These are phyloP conservation scores for Aspergillus leporis DNA, from an alignment of 495 filamentous ascomycete genomes.

Conservation along the genomic window DNA sequence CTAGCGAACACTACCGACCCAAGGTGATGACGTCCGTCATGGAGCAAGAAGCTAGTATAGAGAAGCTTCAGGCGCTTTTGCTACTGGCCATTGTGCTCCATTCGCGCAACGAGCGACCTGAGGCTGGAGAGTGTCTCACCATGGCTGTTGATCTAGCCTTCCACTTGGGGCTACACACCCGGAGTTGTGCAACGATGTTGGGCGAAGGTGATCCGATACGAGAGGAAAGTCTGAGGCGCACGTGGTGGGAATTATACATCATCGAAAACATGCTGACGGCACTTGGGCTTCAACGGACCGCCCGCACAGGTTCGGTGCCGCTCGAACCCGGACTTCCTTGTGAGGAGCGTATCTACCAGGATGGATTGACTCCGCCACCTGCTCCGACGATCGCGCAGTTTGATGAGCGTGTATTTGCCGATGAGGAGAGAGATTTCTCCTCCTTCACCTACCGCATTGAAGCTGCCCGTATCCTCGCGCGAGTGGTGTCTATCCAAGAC, in stretches of 20 bases:
- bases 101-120: conserved; percentile 66
- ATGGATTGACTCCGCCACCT: conserved; percentile 38
- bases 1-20: conserved; percentile 42
- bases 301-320: conserved; percentile 37
- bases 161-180: conserved; percentile 72
- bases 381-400: conserved; percentile 45
- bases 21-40: conserved; percentile 35
- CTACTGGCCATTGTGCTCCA: conserved; percentile 77
- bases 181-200: conserved; percentile 46
- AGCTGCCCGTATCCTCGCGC: conserved; percentile 70
- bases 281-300: conserved; percentile 37
- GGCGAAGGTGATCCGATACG: conserved; percentile 53
- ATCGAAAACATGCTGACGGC: conserved; percentile 63
- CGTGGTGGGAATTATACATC: conserved; percentile 90
- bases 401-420: conserved; percentile 45
- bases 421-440: conserved; percentile 48
- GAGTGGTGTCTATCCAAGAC: conserved; percentile 57
- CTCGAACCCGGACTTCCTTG: conserved; percentile 45
- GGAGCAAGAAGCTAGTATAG: conserved; percentile 35
- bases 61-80: conserved; percentile 72
- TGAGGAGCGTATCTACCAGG: conserved; percentile 50
- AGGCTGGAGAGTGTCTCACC: conserved; percentile 64
- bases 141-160: conserved; percentile 69
- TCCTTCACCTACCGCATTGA: conserved; percentile 55
- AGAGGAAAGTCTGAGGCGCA: conserved; percentile 78